Evolutionary conservation across 345 rosid species (phyloP), one percentile per base, ranked within the genome.

Genomic region (Pistacia integerrima): DNA sequence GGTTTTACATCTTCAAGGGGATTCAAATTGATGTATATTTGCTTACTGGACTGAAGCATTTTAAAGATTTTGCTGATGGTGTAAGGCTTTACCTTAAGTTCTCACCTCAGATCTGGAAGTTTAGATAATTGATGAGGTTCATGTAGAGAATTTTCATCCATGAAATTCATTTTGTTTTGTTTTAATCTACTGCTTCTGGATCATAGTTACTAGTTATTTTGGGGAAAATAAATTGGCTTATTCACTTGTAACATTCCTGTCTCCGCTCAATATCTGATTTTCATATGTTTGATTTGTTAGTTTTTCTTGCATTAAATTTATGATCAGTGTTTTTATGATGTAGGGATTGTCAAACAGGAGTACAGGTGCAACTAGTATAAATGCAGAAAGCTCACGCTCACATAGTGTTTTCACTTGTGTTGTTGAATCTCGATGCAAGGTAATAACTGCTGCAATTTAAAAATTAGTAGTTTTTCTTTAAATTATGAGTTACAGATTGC

Each of bases 331-430:
- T 49, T 64, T 41, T 78, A 51, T 61, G 74, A 49, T 81, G 85
- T 90, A 97, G 99, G 99, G 99, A 36, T 79, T 97, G 77, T 92
- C 93, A 79, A 97, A 90, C 82, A 87, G 99, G 80, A 88, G 98
- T 85, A 94, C 91, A 46, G 97, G 99, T 80, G 91, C 97, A 70
- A 97, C 99, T 49, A 92, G 93, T 82, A 88, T 97, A 77, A 97
- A 97, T 83, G 92, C 98, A 69, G 99, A 97, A 83, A 97, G 99
- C 84, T 97, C 99, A 67, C 93, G 98, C 59, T 97, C 99, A 14
- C 99, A 97, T 56, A 89, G 99, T 82, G 98, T 97, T 74, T 97
- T 97, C 77, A 97, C 98, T 78, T 94, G 97, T 84, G 82, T 97
- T 82, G 93, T 97, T 63, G 97, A 94, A 81, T 97, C 97, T 64